Base-by-base conservation (phyloP, 2,329 filamentous ascomycete genomes). In the Aspergillus fumigatiaffinis region DNA sequence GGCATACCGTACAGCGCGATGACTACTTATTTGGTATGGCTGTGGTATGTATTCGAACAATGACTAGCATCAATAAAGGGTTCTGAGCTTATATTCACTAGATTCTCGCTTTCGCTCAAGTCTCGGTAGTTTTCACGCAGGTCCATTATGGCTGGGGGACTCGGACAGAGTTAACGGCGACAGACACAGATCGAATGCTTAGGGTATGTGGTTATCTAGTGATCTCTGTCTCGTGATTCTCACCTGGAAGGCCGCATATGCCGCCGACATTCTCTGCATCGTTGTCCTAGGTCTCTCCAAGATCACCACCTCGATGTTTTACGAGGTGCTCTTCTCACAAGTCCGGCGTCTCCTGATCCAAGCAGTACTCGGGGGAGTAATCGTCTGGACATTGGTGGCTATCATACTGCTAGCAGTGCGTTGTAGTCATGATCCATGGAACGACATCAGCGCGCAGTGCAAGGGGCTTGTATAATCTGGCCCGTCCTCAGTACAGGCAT, bases 271-370 rank as follows among this genome's bases (percentile, higher is more conserved):
- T 9, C 41, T 63, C 10, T 52, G 54, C 3, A 52, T 63, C 7
- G 10, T 61, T 12, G 59, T 58, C 2, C 29, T 61, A 10, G 61
- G 61, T 4, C 29, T 60, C 23, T 63, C 61, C 5, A 63, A 63
- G 28, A 49, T 63, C 14, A 61, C 59, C 17, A 55, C 57, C 3
- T 54, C 56, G 48, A n/a, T 63, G 5, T 63, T 63, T 44, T 63
- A 63, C 29, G 54, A 60, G 4, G 49, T 46, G 1, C 55, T 63
- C 4, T 63, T 63, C 53, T 60, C 57, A 2, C 53, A 58, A 6
- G 50, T 59, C 1, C 57, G 56, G 20, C 54, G 47, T 29, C 47
- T 41, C 23, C 25, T 56, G 2, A 55, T 54, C 23, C 55, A 55
- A 28, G 20, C 23, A 1, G 50, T 55, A 6, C 35, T 41, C 12